Evolutionary conservation across 2,329 filamentous ascomycete species (phyloP).

Genomic region (Aspergillus alliaceus): DNA sequence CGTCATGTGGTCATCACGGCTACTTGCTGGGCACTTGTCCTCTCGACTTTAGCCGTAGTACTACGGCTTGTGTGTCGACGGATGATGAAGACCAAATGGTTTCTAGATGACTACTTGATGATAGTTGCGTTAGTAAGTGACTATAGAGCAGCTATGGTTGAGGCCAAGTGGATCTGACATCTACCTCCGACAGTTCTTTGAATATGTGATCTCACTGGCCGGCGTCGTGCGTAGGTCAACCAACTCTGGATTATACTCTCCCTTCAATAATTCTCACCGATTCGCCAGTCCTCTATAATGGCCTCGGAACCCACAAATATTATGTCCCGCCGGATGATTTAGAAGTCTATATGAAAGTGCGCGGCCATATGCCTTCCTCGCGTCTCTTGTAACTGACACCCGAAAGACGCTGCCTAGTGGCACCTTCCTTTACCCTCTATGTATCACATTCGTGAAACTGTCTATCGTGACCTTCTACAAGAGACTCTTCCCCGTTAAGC

Average conservation of each 20-base stretch:
- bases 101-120: constrained; percentile 16
- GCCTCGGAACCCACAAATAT: constrained; percentile 22
- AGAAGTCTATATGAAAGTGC: constrained; percentile 23
- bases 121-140: constrained; percentile 11
- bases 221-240: constrained; percentile 22
- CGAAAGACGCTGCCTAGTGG: constrained; percentile 22
- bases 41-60: constrained; percentile 22
- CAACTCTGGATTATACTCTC: background rate
- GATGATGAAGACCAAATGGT: constrained; percentile 16
- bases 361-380: background rate
- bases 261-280: background rate
- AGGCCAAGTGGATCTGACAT: background rate
- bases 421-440: constrained; percentile 25
- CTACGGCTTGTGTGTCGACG: constrained; percentile 21
- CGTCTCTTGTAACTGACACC: background rate
- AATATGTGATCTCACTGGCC: constrained; percentile 24
- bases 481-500: constrained; percentile 23
- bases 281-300: constrained; percentile 22
- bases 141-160: background rate
- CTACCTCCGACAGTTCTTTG: constrained; percentile 14
- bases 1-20: constrained; percentile 29
- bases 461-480: constrained; percentile 31
- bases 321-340: constrained; percentile 18
- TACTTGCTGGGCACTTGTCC: constrained; percentile 23
- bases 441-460: constrained; percentile 27